These are phyloP conservation scores for Chalaropsis ovoidea DNA, from an alignment of 2,329 filamentous ascomycete genomes.

Conservation along the genomic window DNA sequence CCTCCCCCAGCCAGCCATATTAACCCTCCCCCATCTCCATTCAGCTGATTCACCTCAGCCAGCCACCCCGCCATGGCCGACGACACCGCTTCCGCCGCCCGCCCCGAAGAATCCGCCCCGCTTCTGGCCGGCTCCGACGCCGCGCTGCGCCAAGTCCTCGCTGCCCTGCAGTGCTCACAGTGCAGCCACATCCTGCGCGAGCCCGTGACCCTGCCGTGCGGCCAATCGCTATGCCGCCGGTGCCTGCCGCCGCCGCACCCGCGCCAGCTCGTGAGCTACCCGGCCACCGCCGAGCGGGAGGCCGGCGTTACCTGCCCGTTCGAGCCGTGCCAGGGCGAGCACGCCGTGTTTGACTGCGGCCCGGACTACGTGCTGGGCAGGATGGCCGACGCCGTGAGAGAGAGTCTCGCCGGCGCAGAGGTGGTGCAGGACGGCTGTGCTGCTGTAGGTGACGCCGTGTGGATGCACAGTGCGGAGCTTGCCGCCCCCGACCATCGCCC, in stretches of 20 bases:
- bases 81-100: background rate
- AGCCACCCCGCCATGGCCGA: background rate
- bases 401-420: constrained; percentile 40
- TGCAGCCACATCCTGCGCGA: constrained; percentile 59
- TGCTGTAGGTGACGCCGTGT: too few relatives aligned
- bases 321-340: constrained; percentile 54
- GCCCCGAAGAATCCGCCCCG: background rate
- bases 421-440: constrained; percentile 13
- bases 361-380: constrained; percentile 68
- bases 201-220: constrained; percentile 72
- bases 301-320: constrained; percentile 69
- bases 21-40: too few relatives aligned
- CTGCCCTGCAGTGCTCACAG: constrained; percentile 61
- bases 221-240: constrained; percentile 61
- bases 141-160: constrained; percentile 15
- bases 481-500: background rate
- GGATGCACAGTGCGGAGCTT: background rate
- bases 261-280: constrained; percentile 67
- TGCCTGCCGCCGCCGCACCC: constrained; percentile 61
- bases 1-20: background rate
- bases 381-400: constrained; percentile 50
- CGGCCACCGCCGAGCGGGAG: constrained; percentile 54
- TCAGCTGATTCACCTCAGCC: too few relatives aligned
- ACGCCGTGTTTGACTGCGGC: constrained; percentile 66
- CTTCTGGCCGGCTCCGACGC: background rate